Conservation (phyloP, 2,329 filamentous ascomycete genomes). For the Botryosphaeria dothidea region DNA sequence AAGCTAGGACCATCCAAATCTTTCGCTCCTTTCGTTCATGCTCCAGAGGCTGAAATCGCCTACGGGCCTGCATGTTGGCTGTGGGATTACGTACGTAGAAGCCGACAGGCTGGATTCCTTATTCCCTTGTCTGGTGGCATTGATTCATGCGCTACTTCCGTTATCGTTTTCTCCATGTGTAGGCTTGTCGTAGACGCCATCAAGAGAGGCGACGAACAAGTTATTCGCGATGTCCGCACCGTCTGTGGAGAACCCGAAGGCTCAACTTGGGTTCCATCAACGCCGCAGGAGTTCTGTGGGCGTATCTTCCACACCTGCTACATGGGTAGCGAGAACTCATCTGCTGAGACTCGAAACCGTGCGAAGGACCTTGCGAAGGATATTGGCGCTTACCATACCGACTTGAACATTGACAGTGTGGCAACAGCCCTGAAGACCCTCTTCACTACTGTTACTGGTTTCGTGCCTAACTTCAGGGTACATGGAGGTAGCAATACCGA, state of each 20-base stretch:
- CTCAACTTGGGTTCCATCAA: constrained; percentile 54
- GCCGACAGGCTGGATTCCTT: constrained; percentile 55
- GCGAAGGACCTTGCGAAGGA: constrained; percentile 60
- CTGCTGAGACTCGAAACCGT: constrained; percentile 64
- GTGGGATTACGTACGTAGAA: constrained; percentile 63
- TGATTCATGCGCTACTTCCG: constrained; percentile 59
- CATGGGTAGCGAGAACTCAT: constrained; percentile 70
- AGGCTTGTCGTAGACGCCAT: constrained; percentile 57
- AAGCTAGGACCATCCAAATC: constrained; percentile 47
- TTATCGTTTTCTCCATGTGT: constrained; percentile 55
- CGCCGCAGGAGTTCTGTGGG: constrained; percentile 61
- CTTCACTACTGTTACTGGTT: constrained; percentile 59
- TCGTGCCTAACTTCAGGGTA: constrained; percentile 63
- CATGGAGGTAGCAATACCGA: constrained; percentile 63
- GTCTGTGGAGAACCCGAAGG: constrained; percentile 53
- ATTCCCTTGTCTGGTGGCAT: constrained; percentile 62
- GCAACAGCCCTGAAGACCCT: constrained; percentile 62
- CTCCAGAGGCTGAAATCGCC: constrained; percentile 65
- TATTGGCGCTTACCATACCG: constrained; percentile 72
- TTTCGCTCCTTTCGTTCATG: constrained; percentile 56
- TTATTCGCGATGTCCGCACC: constrained; percentile 54
- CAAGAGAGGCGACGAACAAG: constrained; percentile 52
- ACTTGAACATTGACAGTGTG: constrained; percentile 72
- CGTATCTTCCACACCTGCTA: constrained; percentile 63
- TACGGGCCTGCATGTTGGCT: constrained; percentile 66